Percentiles rank a stretch among this genome's conserved stretches.
phyloP scores from a whole-genome alignment of 148 eudicot species.

The Amaranthus hypochondriacus region DNA sequence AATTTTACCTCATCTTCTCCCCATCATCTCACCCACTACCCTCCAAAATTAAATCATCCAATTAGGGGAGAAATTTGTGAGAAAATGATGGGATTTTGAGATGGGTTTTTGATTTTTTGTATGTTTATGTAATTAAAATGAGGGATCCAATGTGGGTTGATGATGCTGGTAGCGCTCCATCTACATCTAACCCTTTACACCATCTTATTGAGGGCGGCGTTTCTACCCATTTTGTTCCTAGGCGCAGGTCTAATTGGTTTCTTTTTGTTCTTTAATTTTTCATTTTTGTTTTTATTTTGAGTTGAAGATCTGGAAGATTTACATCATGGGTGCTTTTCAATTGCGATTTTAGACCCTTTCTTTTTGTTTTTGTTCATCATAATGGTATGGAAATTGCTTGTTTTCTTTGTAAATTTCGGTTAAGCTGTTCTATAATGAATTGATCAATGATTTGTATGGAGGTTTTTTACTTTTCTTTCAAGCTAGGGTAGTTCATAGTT shows the following conservation, averaged over 20 bases:
- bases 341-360: constrained; percentile 6
- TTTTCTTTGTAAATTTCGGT: background rate
- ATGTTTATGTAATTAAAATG: constrained; percentile 26
- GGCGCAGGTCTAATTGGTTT: constrained; percentile 25
- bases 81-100: constrained; percentile 4
- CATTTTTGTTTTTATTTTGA: background rate
- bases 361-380: background rate
- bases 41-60: background rate
- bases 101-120: background rate
- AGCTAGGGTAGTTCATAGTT: too few relatives aligned
- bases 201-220: constrained; percentile 16
- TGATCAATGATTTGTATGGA: too few relatives aligned
- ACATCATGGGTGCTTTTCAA: background rate
- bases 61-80: constrained; percentile 6
- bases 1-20: background rate
- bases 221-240: constrained; percentile 17
- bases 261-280: background rate
- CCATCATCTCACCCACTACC: constrained; percentile 3
- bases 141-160: constrained; percentile 53
- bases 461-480: too few relatives aligned
- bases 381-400: background rate
- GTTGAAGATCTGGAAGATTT: constrained; percentile 28
- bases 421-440: background rate
- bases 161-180: constrained; percentile 40
- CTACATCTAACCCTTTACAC: constrained; percentile 33